Percentiles rank a stretch among this genome's conserved stretches.
Evolutionary conservation across 768 basidiomycete species (phyloP).

Genomic region (Pulveroboletus sp.): DNA sequence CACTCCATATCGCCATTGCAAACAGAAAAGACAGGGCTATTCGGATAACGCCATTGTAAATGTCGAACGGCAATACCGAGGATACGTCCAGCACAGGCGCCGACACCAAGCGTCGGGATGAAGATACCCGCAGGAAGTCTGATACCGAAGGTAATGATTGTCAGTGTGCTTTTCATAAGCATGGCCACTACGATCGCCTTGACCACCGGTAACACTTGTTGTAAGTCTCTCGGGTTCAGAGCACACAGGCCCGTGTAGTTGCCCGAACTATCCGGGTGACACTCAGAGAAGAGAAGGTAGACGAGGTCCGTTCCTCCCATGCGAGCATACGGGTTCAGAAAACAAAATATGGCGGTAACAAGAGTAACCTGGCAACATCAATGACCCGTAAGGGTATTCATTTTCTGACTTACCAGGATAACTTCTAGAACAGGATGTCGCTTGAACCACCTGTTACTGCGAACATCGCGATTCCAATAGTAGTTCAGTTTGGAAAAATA

Average conservation of each 20-base stretch:
- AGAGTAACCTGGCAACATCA: slow-evolving; percentile 61
- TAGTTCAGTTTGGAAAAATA: slow-evolving; percentile 91
- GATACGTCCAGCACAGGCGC: slow-evolving; percentile 89
- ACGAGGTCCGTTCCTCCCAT: slow-evolving; percentile 97
- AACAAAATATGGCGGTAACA: slow-evolving; percentile 74
- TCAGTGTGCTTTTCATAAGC: slow-evolving; percentile 76
- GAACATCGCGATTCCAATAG: slow-evolving; percentile 81
- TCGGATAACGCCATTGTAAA: slow-evolving; percentile 61
- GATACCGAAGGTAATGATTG: slow-evolving; percentile 91
- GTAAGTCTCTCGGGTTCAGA: slow-evolving; percentile 52
- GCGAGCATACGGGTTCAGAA: slow-evolving; percentile 84
- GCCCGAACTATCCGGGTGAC: slow-evolving; percentile 53
- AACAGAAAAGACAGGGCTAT: slow-evolving; percentile 55
- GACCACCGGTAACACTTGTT: slow-evolving; percentile 60
- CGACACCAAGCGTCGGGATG: slow-evolving; percentile 92
- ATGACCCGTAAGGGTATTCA: not conserved
- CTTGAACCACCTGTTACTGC: slow-evolving; percentile 79
- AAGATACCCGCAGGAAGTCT: slow-evolving; percentile 93
- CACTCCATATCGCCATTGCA: slow-evolving; percentile 71
- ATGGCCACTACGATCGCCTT: slow-evolving; percentile 70
- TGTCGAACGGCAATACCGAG: slow-evolving; percentile 81
- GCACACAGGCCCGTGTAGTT: slow-evolving; percentile 71
- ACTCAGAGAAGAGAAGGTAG: slow-evolving; percentile 89
- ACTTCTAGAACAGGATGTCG: slow-evolving; percentile 83
- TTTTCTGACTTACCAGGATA: slow-evolving; percentile 52